Percentiles rank a stretch among this genome's conserved stretches.
Evolutionary conservation across 768 basidiomycete species (phyloP).

Genomic region (Filobasidium wieringae): DNA sequence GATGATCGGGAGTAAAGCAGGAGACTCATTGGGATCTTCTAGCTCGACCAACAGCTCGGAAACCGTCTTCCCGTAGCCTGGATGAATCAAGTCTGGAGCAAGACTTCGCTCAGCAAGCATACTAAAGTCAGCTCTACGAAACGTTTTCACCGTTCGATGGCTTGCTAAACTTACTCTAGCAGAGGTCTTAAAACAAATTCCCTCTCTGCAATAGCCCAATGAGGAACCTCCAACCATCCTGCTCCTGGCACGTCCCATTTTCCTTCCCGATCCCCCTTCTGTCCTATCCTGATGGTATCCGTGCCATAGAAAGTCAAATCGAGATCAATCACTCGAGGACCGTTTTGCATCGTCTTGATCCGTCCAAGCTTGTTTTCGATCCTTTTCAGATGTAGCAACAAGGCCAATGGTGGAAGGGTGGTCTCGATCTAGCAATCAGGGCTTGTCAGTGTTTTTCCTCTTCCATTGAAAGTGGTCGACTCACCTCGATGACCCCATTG

Average conservation of each 20-base stretch:
- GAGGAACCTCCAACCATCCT: slow-evolving; percentile 68
- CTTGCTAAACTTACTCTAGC: slow-evolving; percentile 56
- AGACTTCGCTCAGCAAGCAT: background rate
- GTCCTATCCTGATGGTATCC: slow-evolving; percentile 47
- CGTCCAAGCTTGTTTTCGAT: slow-evolving; percentile 69
- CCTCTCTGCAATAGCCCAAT: slow-evolving; percentile 65
- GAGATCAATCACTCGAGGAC: slow-evolving; percentile 79
- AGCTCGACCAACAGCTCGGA: slow-evolving; percentile 22
- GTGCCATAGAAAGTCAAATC: slow-evolving; percentile 71
- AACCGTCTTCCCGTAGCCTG: slow-evolving; percentile 46
- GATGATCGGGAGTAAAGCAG: slow-evolving; percentile 27
- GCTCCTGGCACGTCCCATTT: slow-evolving; percentile 38
- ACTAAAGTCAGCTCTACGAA: background rate
- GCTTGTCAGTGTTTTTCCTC: background rate
- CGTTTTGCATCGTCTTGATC: slow-evolving; percentile 63
- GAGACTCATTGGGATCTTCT: slow-evolving; percentile 7
- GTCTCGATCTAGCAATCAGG: slow-evolving; percentile 58
- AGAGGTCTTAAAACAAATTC: slow-evolving; percentile 87
- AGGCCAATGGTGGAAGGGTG: slow-evolving; percentile 48
- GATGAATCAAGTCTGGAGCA: slow-evolving; percentile 45
- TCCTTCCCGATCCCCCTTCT: slow-evolving; percentile 40
- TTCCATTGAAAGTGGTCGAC: slow-evolving; percentile 23
- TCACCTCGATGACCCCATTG: slow-evolving; percentile 80
- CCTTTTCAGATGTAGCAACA: slow-evolving; percentile 56
- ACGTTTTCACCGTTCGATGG: background rate